Evolutionary conservation across 495 filamentous ascomycete genomes (phyloP), one percentile per base, ranked within the genome.

Genomic region (Hapsidospora chrysogenum): DNA sequence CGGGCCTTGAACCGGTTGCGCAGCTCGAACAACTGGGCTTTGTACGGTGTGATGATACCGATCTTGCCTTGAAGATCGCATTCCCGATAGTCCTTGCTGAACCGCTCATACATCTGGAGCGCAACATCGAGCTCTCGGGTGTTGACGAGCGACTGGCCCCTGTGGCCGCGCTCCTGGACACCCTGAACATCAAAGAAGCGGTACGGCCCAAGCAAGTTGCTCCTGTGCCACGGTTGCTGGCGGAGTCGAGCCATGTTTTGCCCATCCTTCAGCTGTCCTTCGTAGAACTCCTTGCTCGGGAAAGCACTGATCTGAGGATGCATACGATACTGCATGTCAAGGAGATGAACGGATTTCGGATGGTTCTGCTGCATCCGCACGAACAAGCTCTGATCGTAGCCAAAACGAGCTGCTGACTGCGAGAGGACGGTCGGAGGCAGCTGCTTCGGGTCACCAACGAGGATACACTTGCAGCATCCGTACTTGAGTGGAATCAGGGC

Each of bases 301-400:
- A 93, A 97, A 22, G 48, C 47, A 52, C 82, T 92, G 52, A 97
- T 97, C 40, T 84, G 80, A 0, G 89, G 89, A 59, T 97, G 89
- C 89, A 97, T 97, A 59, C 89, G 89, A 50, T 97, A 97, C 49
- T 97, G 89, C 22, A 76, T 85, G 54, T 95, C 87, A 15, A 97
- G 72, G 23, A 97, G 66, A 56, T 96, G 87, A n/a, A 97, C 78
- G 44, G 92, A 78, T 27, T 76, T 61, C 1, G 84, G 78, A 43
- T 86, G 77, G 41, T 95, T 95, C 41, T 71, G 68, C 50, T 95
- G 86, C 92, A 97, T 97, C 19, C 89, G 77, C 28, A 95, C 89
- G 58, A 97, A 97, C 54, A 97, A 64, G 62, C 83, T 92, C 60
- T 96, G 87, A 49, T 96, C 92, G 57, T 95, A 97, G 41, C 86